Base-by-base conservation (phyloP, 345 rosid genomes). In the Pugionium cornutum region DNA sequence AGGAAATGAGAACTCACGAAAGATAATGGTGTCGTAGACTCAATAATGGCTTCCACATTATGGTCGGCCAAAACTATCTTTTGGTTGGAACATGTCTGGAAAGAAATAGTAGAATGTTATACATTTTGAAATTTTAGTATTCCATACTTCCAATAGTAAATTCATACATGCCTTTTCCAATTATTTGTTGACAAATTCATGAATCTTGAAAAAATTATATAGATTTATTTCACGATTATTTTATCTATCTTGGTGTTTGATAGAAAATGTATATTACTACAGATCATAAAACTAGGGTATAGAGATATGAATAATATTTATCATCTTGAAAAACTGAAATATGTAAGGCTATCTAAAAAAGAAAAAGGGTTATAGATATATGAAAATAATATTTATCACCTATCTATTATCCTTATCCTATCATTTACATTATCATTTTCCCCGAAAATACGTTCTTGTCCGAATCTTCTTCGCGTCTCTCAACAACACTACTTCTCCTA, bases 381-480 rank as follows among this genome's bases (percentile, higher is more conserved):
- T 18, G 18, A 18, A 18, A 18, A 18, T 18, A 18, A 18, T 18
- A 18, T 18, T 18, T 18, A 18, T 18, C 18, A 18, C 18, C 18
- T 18, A 18, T 18, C 18, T 18, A 18, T 18, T 18, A 18, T 18
- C 5, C 36, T 34, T 34, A 34, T 34, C 36, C 36, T 34, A 34
- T 34, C 36, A 34, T 34, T 3, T 34, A 34, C 36, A 18, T 18
- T 18, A 18, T 18, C 18, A 18, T 18, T 18, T 18, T 18, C 0
- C 18, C 18, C 18, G 18, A 18, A 18, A 18, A 18, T 18, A 18
- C 42, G 53, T 74, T 53, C 47, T 60, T 60, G 68, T 66, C 58
- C 52, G 73, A 60, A 67, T 60, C 73, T 74, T 74, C 53, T 67
- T 60, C 34, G 58, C 59, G 58, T 59, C 62, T 67, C 47, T 66